Conservation (phyloP, 352 stramenopile species). For the Pythium phragmiticola region DNA sequence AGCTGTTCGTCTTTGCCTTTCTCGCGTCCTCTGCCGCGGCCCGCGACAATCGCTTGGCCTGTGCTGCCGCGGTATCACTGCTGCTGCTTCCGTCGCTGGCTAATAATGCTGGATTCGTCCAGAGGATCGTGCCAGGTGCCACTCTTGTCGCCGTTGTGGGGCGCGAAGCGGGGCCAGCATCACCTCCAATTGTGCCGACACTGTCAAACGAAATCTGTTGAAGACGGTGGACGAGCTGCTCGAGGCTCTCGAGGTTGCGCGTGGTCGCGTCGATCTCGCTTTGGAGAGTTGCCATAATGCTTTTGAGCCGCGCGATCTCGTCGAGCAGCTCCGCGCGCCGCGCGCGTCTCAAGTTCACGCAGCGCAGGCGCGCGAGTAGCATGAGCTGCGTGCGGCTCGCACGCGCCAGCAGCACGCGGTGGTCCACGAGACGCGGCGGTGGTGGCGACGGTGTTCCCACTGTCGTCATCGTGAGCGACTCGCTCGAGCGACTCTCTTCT, state of each 20-base stretch:
- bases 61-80: background rate
- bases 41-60: background rate
- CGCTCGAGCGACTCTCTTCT: background rate
- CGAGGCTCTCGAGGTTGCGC: constrained; percentile 36
- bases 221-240: constrained; percentile 33
- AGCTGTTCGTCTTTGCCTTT: background rate
- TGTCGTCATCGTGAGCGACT: background rate
- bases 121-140: constrained; percentile 4
- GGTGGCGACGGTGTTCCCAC: background rate
- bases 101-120: constrained; percentile 6
- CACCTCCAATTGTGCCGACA: too few species aligned
- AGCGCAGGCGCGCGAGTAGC: constrained; percentile 13
- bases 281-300: constrained; percentile 32
- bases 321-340: constrained; percentile 35
- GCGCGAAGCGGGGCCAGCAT: background rate
- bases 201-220: constrained; percentile 25
- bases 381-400: constrained; percentile 22
- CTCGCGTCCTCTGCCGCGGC: background rate
- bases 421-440: background rate
- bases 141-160: background rate
- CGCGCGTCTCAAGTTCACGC: constrained; percentile 18
- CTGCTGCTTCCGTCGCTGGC: background rate
- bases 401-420: constrained; percentile 17
- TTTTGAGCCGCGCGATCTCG: constrained; percentile 37
- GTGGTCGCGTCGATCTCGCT: constrained; percentile 38